A percentile compares a stretch with the other conserved stretches of the same genome.
Conservation (phyloP, 441 rosid species). For the Croton laevigatus region DNA sequence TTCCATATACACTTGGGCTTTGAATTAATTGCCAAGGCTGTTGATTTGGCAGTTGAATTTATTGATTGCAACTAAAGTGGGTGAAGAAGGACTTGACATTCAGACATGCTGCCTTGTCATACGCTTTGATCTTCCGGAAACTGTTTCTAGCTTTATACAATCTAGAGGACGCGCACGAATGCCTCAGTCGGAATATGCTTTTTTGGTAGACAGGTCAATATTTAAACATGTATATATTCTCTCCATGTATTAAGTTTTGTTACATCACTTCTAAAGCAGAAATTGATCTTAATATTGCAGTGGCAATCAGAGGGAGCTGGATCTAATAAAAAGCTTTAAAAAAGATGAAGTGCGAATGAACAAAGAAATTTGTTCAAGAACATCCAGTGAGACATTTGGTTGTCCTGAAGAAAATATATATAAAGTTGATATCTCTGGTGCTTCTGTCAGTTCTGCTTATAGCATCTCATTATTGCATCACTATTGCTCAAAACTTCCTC, state of each 20-base stretch:
- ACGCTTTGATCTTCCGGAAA: slow-evolving; percentile 97
- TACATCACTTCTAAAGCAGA: slow-evolving; percentile 7
- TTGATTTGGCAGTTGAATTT: slow-evolving; percentile 78
- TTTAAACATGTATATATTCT: background rate
- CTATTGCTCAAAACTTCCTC: slow-evolving; percentile 91
- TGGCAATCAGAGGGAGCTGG: slow-evolving; percentile 68
- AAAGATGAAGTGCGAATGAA: slow-evolving; percentile 70
- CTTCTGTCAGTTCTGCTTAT: slow-evolving; percentile 76
- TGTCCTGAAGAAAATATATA: slow-evolving; percentile 56
- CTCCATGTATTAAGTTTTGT: slow-evolving; percentile 19
- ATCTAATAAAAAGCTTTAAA: slow-evolving; percentile 60
- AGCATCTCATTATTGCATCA: slow-evolving; percentile 77
- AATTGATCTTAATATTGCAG: slow-evolving; percentile 48
- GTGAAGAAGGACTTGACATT: slow-evolving; percentile 99
- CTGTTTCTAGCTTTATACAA: slow-evolving; percentile 95
- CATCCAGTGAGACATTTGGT: slow-evolving; percentile 53
- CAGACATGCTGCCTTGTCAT: slow-evolving; percentile 98
- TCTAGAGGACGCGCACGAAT: slow-evolving; percentile 99
- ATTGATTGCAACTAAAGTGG: slow-evolving; percentile 94
- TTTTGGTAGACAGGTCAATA: slow-evolving; percentile 83
- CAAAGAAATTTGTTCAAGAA: slow-evolving; percentile 65
- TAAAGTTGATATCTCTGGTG: slow-evolving; percentile 75
- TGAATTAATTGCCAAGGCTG: slow-evolving; percentile 1
- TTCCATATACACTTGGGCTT: background rate
- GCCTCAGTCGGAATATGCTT: slow-evolving; percentile 97